Base-by-base conservation (phyloP, 345 rosid species). In the Citrus inodora region DNA sequence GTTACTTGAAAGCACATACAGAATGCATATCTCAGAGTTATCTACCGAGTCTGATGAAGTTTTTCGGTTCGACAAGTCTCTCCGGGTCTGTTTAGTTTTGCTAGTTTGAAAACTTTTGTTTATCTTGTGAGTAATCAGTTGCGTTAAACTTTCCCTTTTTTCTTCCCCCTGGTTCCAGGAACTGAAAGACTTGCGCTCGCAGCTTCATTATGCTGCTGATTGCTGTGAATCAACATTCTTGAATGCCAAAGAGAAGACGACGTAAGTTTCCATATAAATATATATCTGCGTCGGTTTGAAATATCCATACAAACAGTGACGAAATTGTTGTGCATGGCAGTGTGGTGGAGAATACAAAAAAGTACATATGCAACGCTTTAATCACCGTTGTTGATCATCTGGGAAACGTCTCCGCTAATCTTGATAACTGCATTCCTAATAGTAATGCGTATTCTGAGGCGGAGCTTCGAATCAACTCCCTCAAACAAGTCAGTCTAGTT, bases 321-420 rank as follows among this genome's bases (percentile, higher is more conserved):
- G 9, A 22, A 32, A 33, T 46, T 67, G 46, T 59, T 74, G 48
- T 16, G 55, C 25, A 9, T 70, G 78, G 82, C 85, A 90, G 94
- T 7, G 85, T 75, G 71, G 76, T 89, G 77, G 94, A 90, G n/a
- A 86, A 77, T 86, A 90, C 94, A 37, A 90, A 87, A 71, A 91
- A 90, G 67, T 92, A 92, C 84, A 51, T 90, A 69, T 84, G 92
- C 85, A 83, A 76, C 76, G 92, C 94, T 17, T 69, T 89, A 60
- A 92, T 92, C 17, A 83, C 94, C 4, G 80, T 90, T 25, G 92
- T 92, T 71, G 94, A 92, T 83, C 97, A 89, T 80, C 83, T 92
- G 32, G 94, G 97, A 55, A 86, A 76, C 25, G 92, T 92, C 73
- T 88, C 94, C 1, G 65, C 91, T 24, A 89, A 88, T 73, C 87